Evolutionary conservation across 768 basidiomycete species (phyloP), one percentile per base, ranked within the genome.

Genomic region (Lyophyllum semitale): DNA sequence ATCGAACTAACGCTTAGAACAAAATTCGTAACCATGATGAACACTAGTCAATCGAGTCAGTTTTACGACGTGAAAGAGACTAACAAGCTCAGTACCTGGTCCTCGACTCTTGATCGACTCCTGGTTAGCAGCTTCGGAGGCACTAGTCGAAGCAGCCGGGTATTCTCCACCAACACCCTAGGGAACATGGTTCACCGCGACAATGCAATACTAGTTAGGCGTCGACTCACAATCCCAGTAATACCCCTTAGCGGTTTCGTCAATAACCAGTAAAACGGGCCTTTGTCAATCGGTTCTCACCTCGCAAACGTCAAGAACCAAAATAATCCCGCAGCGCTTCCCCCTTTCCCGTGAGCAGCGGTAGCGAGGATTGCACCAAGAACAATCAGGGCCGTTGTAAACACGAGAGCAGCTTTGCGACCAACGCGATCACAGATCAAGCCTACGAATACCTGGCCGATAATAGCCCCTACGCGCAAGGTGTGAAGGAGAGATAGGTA

Each of bases 131-230:
- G 88, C 81, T 67, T 91, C 89, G 27, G 80, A 81, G 4, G 88
- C 88, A 38, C 81, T 81, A 0, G 86, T 84, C 0, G 84, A 85
- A 6, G 84, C 87, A 6, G 85, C 86, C 0, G 89, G 88, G 67
- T 91, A 91, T 71, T 91, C 88, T 23, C 88, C 88, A 32, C 88
- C 88, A 12, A 88, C 87, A 55, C 88, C 88, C 78, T 86, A 51
- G 18, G n/a, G n/a, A 23, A 15, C 22, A 41, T 32, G 11, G 20
- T 6, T 41, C 27, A 54, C 38, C 9, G 25, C 15, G 45, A 25
- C 2, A 23, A 20, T 37, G 17, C 12, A 50, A 47, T 42, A 67
- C 81, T 64, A n/a, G n/a, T n/a, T 58, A 85, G 35, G 35, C 35
- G 4, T 7, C 13, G 8, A 37, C 35, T 85, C 43, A 87, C 70